Conservation (phyloP, 2,329 filamentous ascomycete species). For the Ophiostoma sp. region DNA sequence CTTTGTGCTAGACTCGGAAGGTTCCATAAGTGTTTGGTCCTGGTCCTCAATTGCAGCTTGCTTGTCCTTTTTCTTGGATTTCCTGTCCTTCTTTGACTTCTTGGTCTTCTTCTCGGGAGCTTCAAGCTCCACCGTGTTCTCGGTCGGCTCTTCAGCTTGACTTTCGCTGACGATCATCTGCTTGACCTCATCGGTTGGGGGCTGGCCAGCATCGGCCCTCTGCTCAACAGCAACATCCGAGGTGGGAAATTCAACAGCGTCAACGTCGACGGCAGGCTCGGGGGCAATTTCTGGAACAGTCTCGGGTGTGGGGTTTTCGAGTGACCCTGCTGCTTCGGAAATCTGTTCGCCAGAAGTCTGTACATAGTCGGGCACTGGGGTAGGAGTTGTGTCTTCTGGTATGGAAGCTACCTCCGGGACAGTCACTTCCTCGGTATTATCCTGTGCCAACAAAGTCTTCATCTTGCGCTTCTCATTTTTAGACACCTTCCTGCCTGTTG, state of each 20-base stretch:
- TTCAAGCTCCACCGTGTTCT: not conserved
- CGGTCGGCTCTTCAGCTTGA: not conserved
- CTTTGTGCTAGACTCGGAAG: not conserved
- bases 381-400: not conserved
- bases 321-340: not conserved
- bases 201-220: not conserved
- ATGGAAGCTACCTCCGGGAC: not conserved
- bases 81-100: conserved; percentile 36
- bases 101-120: conserved; percentile 26
- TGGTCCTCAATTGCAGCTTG: conserved; percentile 15
- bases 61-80: conserved; percentile 27
- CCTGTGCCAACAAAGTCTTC: not conserved
- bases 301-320: not conserved
- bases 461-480: not conserved
- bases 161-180: not conserved
- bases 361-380: not conserved
- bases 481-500: not conserved
- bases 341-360: not conserved
- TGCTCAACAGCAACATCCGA: not conserved
- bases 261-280: not conserved
- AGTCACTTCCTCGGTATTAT: not conserved
- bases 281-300: not conserved
- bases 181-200: not conserved
- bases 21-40: conserved; percentile 8
- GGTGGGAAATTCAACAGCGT: not conserved